Base-by-base conservation (phyloP, 179 eudicot species). In the Gypsophila paniculata region DNA sequence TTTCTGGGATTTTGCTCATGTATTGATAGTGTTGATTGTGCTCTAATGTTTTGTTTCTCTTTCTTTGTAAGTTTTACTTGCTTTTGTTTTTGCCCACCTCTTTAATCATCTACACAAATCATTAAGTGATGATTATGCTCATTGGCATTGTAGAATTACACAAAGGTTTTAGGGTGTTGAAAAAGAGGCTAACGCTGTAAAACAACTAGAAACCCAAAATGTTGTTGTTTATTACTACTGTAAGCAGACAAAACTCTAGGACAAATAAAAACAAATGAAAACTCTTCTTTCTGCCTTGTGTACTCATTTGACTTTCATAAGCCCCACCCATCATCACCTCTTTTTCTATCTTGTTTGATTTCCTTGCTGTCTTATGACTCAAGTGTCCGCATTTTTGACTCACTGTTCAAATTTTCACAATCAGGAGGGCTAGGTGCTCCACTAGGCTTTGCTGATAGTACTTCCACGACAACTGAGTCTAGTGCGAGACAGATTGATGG, bases 371-470 rank as follows among this genome's bases (percentile, higher is more conserved):
- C 55, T 65, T 74, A 22, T 21, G 2, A 61, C 19, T 61, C 7
- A 10, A 12, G 61, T 72, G 60, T 51, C 39, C 17, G 69, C 22
- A 60, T 71, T 25, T 22, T 22, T 13, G 17, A 63, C 49, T 49
- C 34, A n/a, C 3, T 63, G 10, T 63, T 61, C 19, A 54, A 54
- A 0, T 42, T 42, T 42, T 42, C 6, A 42, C 52, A 65, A 60
- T 57, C 59, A 49, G 68, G 70, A 19, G 73, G 75, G 71, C 58
- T 82, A 72, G 85, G 71, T 71, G 74, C 71, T 42, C 73, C 78
- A 19, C 77, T 85, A 29, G 82, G 83, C 60, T 66, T 70, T 55
- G 17, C 46, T 68, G 65, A 68, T 65, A 78, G 59, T 67, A 58
- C 48, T 53, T 58, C 67, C 71, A 57, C 70, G 48, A 51, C 71